phyloP scores from a whole-genome alignment of 768 basidiomycete genomes.

The Sutorius australiensis region DNA sequence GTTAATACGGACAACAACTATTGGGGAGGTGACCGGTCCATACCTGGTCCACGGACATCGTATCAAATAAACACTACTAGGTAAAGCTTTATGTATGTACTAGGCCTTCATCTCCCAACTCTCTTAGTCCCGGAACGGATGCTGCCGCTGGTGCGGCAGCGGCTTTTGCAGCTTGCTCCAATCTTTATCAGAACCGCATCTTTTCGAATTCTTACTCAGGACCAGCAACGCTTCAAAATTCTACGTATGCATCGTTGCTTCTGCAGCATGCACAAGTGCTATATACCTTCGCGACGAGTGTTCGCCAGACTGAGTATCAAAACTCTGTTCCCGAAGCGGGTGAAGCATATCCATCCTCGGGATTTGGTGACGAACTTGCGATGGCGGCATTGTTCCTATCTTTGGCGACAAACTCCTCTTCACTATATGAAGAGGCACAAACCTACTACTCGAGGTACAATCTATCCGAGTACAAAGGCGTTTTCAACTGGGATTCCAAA shows the following conservation, averaged over 20 bases:
- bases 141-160: conserved; percentile 80
- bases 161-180: conserved; percentile 84
- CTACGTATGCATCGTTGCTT: conserved; percentile 66
- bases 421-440: conserved; percentile 60
- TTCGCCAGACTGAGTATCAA: conserved; percentile 62
- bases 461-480: conserved; percentile 48
- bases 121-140: conserved; percentile 75
- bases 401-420: conserved; percentile 60
- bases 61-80: conserved; percentile 72
- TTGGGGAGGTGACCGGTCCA: conserved; percentile 83
- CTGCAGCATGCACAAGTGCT: conserved; percentile 71
- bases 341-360: conserved; percentile 66
- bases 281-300: conserved; percentile 72
- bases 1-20: conserved; percentile 69
- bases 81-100: conserved; percentile 22
- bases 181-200: conserved; percentile 63
- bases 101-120: not conserved
- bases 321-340: conserved; percentile 62
- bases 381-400: conserved; percentile 77
- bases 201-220: conserved; percentile 53
- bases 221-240: conserved; percentile 66
- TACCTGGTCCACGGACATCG: conserved; percentile 70
- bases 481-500: conserved; percentile 91
- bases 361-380: conserved; percentile 68
- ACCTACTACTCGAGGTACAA: conserved; percentile 55